A percentile compares a stretch with the other conserved stretches of the same genome.
phyloP scores from a whole-genome alignment of 176 grass and related monocot genomes.

The Stipa capillata region DNA sequence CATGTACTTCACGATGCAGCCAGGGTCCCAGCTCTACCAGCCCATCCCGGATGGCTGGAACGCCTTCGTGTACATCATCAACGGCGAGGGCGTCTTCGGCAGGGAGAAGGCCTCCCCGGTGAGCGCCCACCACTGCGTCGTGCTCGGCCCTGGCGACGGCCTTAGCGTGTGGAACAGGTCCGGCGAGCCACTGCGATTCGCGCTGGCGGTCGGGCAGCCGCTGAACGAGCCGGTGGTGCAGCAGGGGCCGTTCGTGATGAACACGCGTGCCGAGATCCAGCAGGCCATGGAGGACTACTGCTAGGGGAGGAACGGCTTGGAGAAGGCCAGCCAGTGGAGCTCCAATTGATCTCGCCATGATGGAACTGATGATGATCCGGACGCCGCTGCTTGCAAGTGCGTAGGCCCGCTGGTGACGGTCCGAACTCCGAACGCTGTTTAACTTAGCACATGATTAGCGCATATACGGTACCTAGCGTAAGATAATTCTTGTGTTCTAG shows the following conservation, averaged over 20 bases:
- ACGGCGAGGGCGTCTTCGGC: conserved; percentile 72
- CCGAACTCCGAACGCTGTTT: too few species aligned
- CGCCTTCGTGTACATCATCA: conserved; percentile 69
- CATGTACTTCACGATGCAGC: conserved; percentile 69
- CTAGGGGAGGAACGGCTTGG: conserved; percentile 56
- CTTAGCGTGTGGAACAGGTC: conserved; percentile 62
- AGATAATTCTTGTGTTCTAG: too few species aligned
- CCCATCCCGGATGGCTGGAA: conserved; percentile 64
- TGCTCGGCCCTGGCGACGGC: conserved; percentile 55
- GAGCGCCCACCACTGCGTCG: conserved; percentile 48
- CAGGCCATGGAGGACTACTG: conserved; percentile 78
- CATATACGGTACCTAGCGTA: too few species aligned
- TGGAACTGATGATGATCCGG: not conserved
- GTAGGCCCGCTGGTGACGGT: too few species aligned
- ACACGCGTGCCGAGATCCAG: conserved; percentile 59
- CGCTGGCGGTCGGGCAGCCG: conserved; percentile 49
- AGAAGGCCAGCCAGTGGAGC: conserved; percentile 54
- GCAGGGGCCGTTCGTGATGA: conserved; percentile 86
- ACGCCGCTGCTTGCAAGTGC: too few species aligned
- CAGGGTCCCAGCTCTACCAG: conserved; percentile 51
- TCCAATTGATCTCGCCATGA: not conserved
- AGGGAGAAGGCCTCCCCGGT: not conserved
- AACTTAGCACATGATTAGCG: too few species aligned
- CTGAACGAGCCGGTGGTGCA: conserved; percentile 57
- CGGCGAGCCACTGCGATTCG: conserved; percentile 41